phyloP scores from a whole-genome alignment of 768 basidiomycete genomes.

The Suillus lakei region DNA sequence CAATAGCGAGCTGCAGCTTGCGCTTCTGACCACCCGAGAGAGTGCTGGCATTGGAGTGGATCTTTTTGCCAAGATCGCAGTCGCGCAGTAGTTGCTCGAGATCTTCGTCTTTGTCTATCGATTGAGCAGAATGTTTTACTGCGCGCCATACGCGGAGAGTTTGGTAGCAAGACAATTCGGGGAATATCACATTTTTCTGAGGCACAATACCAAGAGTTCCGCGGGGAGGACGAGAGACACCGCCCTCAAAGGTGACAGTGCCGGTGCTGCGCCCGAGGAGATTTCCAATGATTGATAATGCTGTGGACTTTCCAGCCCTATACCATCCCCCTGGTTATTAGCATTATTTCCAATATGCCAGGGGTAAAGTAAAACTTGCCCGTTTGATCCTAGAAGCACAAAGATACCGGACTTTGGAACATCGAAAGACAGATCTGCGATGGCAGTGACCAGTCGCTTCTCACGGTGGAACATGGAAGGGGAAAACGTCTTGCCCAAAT shows the following conservation, averaged over 20 bases:
- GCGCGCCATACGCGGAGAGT: constrained; percentile 75
- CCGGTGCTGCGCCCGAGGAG: constrained; percentile 65
- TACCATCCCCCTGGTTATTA: background rate
- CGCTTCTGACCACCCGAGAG: constrained; percentile 84
- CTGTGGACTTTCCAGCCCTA: constrained; percentile 81
- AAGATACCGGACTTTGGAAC: constrained; percentile 79
- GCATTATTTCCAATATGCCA: background rate
- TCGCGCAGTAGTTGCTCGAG: constrained; percentile 66
- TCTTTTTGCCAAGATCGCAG: constrained; percentile 76
- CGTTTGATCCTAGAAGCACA: constrained; percentile 76
- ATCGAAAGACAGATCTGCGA: constrained; percentile 67
- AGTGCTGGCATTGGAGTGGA: constrained; percentile 65
- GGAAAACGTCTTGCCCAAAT: constrained; percentile 63
- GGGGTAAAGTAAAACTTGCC: constrained; percentile 38
- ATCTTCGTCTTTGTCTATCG: constrained; percentile 52
- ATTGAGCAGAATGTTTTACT: constrained; percentile 63
- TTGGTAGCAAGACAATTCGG: constrained; percentile 75
- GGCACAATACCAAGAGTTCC: constrained; percentile 79
- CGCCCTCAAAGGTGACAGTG: constrained; percentile 58
- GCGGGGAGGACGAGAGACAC: constrained; percentile 55
- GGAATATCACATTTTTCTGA: constrained; percentile 84
- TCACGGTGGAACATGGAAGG: constrained; percentile 51
- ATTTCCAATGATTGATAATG: constrained; percentile 68
- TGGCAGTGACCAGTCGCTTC: constrained; percentile 59
- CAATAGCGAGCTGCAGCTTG: constrained; percentile 83